phyloP scores from a whole-genome alignment of 1,284 basidiomycete genomes.

The Ganoderma multipileum region DNA sequence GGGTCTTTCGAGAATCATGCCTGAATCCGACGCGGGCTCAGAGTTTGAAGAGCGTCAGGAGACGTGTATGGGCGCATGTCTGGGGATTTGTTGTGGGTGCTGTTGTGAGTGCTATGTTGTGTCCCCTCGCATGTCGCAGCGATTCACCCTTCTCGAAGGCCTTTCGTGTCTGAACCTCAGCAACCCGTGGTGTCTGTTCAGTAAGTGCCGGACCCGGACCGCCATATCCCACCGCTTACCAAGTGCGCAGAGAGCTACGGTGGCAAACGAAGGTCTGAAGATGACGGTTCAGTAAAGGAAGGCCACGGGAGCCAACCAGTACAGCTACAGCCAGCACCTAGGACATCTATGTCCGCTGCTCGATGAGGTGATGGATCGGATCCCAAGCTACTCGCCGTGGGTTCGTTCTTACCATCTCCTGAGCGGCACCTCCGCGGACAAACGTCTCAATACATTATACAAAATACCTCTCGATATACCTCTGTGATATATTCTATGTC shows the following conservation, averaged over 20 bases:
- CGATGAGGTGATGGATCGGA: background rate
- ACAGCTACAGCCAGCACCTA: background rate
- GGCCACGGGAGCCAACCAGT: background rate
- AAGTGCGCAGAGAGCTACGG: background rate
- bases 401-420: no score
- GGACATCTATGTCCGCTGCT: background rate
- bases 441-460: no score
- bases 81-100: slow-evolving; percentile 17
- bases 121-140: background rate
- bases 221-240: background rate
- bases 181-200: slow-evolving; percentile 12
- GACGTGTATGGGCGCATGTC: slow-evolving; percentile 12
- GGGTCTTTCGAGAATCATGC: background rate
- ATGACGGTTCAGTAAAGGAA: background rate
- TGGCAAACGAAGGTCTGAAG: background rate
- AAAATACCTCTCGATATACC: no score
- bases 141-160: background rate
- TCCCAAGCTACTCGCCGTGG: background rate
- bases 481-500: no score
- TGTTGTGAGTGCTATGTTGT: background rate
- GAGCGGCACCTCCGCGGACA: no score
- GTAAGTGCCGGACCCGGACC: background rate
- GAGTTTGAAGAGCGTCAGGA: slow-evolving; percentile 7
- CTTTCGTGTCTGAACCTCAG: slow-evolving; percentile 7
- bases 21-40: slow-evolving; percentile 4